phyloP scores from a whole-genome alignment of 164 flowering plant species.

The Aristolochia californica region DNA sequence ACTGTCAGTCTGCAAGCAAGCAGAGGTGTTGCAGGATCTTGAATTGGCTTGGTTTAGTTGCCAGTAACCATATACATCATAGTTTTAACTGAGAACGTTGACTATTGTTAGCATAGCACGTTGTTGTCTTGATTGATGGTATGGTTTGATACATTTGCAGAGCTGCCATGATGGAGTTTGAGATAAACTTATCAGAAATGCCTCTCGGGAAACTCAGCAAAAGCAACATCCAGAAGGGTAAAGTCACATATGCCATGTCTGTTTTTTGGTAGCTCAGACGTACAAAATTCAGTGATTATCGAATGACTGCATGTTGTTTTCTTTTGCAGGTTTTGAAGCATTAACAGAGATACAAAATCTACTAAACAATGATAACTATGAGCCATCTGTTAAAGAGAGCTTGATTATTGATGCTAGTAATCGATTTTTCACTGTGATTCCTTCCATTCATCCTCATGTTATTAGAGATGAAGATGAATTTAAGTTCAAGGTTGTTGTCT shows the following conservation, averaged over 20 bases:
- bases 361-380: conserved; percentile 25
- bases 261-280: background rate
- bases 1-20: too few species aligned
- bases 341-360: conserved; percentile 89
- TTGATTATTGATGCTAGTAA: conserved; percentile 86
- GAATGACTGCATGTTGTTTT: background rate
- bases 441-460: conserved; percentile 91
- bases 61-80: too few species aligned
- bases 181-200: conserved; percentile 96
- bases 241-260: background rate
- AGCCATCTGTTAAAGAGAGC: conserved; percentile 57
- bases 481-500: conserved; percentile 56
- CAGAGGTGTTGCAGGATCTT: too few species aligned
- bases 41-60: too few species aligned
- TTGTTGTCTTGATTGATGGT: too few species aligned
- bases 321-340: conserved; percentile 77
- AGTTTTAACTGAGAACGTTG: too few species aligned
- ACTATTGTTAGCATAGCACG: too few species aligned
- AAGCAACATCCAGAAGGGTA: conserved; percentile 83
- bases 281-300: background rate
- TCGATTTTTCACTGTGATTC: conserved; percentile 85
- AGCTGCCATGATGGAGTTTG: conserved; percentile 96
- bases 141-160: conserved; percentile 23
- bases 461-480: conserved; percentile 78
- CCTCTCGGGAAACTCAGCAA: conserved; percentile 98